phyloP scores from a whole-genome alignment of 1,284 basidiomycete genomes.

The Boletus semigastroideus region DNA sequence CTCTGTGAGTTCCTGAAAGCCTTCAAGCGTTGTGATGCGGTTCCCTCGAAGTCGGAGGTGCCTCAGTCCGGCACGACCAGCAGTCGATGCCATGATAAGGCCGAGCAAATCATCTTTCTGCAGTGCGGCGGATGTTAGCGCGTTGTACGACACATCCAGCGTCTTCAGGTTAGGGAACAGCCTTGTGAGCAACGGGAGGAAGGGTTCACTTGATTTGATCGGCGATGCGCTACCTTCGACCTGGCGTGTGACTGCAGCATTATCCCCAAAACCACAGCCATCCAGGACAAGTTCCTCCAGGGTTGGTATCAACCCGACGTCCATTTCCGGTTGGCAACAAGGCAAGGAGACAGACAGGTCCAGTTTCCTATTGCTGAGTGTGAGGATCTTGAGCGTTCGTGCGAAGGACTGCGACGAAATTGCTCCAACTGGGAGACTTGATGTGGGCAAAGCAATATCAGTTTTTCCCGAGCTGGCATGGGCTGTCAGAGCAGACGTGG shows the following conservation, averaged over 20 bases:
- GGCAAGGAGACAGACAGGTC: constrained; percentile 65
- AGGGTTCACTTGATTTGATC: constrained; percentile 46
- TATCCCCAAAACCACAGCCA: constrained; percentile 64
- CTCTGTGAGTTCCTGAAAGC: constrained; percentile 57
- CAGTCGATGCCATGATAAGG: constrained; percentile 47
- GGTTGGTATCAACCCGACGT: constrained; percentile 50
- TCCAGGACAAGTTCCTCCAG: constrained; percentile 72
- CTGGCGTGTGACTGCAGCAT: constrained; percentile 43
- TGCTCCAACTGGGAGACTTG: constrained; percentile 62
- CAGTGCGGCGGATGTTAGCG: constrained; percentile 53
- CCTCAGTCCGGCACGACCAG: constrained; percentile 50
- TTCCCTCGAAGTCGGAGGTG: constrained; percentile 70
- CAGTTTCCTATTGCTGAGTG: constrained; percentile 61
- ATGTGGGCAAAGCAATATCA: constrained; percentile 60
- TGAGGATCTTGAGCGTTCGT: constrained; percentile 55
- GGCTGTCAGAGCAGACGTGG: constrained; percentile 28
- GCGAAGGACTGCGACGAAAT: constrained; percentile 64
- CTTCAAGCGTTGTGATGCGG: constrained; percentile 56
- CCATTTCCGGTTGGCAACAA: constrained; percentile 25
- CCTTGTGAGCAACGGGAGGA: constrained; percentile 55
- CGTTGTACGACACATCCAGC: constrained; percentile 74
- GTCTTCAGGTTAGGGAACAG: constrained; percentile 68
- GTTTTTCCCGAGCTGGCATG: constrained; percentile 31
- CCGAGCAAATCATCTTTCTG: constrained; percentile 43
- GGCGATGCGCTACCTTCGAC: constrained; percentile 34